A percentile compares a stretch with the other conserved stretches of the same genome.
Evolutionary conservation across 306 rosid species (phyloP).

Genomic region (Fragaria vesca): DNA sequence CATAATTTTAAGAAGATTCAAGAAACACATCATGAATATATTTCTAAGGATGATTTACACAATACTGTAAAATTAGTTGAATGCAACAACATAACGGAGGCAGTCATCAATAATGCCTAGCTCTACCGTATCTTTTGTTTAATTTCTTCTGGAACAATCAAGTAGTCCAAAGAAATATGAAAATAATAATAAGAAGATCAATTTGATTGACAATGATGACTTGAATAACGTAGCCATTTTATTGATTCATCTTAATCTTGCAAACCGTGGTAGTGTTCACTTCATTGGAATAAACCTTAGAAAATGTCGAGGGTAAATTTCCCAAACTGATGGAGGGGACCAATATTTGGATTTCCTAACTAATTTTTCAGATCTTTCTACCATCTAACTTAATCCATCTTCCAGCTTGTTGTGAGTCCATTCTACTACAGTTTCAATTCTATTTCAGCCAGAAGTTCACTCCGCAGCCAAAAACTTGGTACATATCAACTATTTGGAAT

Average conservation of each 20-base stretch:
- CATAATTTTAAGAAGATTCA: not conserved
- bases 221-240: not conserved
- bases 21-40: not conserved
- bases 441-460: not conserved
- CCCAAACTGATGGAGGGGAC: not conserved
- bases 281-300: not conserved
- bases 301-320: not conserved
- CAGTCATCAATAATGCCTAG: too few relatives aligned
- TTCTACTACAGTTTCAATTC: not conserved
- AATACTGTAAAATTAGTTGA: not conserved
- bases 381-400: not conserved
- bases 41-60: slow-evolving; percentile 2
- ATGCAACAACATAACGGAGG: too few relatives aligned
- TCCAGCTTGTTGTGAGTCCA: not conserved
- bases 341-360: not conserved
- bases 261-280: not conserved
- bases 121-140: too few relatives aligned
- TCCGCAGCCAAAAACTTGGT: not conserved
- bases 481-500: not conserved
- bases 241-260: not conserved
- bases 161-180: too few relatives aligned
- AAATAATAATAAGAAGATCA: too few relatives aligned
- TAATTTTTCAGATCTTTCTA: not conserved
- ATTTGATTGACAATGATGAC: not conserved
- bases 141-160: too few relatives aligned